A percentile compares a stretch with the other conserved stretches of the same genome.
Conservation (phyloP, 2,329 filamentous ascomycete species). For the Sporothrix curviconia region DNA sequence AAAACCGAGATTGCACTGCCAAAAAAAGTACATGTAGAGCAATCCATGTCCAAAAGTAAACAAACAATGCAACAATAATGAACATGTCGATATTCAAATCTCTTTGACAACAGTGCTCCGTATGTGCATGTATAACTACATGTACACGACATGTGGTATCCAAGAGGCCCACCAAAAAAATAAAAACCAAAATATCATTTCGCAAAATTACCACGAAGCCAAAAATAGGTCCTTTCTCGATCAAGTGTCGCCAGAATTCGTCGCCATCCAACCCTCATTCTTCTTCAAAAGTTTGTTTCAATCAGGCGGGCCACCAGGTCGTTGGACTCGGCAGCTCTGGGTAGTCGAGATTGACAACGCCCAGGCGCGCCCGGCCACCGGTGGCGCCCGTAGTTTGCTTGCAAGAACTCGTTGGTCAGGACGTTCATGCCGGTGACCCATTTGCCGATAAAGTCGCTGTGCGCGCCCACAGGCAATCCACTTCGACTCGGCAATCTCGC, state of each 20-base stretch:
- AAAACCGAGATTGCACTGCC: not conserved
- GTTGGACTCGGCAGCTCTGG: constrained; percentile 29
- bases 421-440: constrained; percentile 41
- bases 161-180: not conserved
- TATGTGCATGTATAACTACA: not conserved
- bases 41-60: not conserved
- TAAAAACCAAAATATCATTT: not conserved
- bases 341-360: constrained; percentile 25
- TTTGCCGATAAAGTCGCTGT: constrained; percentile 31
- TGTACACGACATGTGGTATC: not conserved
- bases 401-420: constrained; percentile 28
- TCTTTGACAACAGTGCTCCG: not conserved
- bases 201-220: not conserved
- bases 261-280: too few species aligned
- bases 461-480: constrained; percentile 40
- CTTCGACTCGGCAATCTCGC: constrained; percentile 34
- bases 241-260: too few species aligned
- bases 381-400: constrained; percentile 20
- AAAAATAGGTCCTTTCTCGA: too few species aligned
- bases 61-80: not conserved
- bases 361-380: constrained; percentile 24
- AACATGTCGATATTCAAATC: not conserved
- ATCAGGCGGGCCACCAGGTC: constrained; percentile 36
- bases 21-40: not conserved
- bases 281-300: constrained; percentile 32